These are phyloP conservation scores for Erodium trifolium DNA, from an alignment of 441 rosid species.

Conservation along the genomic window DNA sequence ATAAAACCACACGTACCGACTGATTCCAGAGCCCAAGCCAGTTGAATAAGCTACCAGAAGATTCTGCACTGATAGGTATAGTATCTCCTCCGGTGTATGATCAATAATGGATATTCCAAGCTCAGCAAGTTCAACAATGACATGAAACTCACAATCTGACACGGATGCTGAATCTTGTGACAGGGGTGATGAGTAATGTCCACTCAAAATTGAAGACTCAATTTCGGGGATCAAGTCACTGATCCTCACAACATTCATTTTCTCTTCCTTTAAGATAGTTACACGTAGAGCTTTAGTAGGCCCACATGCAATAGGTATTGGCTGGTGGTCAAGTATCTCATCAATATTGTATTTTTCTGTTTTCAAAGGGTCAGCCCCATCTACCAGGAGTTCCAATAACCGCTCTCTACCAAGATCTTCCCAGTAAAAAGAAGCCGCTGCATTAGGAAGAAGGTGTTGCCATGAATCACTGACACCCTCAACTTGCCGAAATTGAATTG, in stretches of 20 bases:
- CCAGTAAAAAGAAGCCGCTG: constrained; percentile 94
- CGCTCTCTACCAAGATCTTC: constrained; percentile 83
- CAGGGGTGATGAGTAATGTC: constrained; percentile 35
- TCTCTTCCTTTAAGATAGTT: constrained; percentile 79
- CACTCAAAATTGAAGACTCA: constrained; percentile 41
- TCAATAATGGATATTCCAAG: constrained; percentile 91
- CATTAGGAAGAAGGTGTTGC: constrained; percentile 79
- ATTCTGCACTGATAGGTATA: constrained; percentile 80
- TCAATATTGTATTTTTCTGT: constrained; percentile 69
- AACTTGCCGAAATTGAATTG: constrained; percentile 80
- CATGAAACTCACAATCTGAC: constrained; percentile 74
- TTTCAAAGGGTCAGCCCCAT: constrained; percentile 58
- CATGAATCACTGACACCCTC: constrained; percentile 71
- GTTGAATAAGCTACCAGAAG: constrained; percentile 80
- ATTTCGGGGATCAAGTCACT: constrained; percentile 95
- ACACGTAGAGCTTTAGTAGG: constrained; percentile 73
- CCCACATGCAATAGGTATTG: constrained; percentile 43
- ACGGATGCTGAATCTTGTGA: constrained; percentile 39
- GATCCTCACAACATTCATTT: constrained; percentile 61
- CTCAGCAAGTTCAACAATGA: constrained; percentile 79
- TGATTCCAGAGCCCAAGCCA: constrained; percentile 86
- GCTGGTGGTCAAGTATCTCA: constrained; percentile 72
- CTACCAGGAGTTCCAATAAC: constrained; percentile 67
- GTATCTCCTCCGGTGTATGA: constrained; percentile 92
- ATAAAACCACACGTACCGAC: constrained; percentile 43